Conservation (phyloP, 768 basidiomycete genomes). For the Galerina marginata region DNA sequence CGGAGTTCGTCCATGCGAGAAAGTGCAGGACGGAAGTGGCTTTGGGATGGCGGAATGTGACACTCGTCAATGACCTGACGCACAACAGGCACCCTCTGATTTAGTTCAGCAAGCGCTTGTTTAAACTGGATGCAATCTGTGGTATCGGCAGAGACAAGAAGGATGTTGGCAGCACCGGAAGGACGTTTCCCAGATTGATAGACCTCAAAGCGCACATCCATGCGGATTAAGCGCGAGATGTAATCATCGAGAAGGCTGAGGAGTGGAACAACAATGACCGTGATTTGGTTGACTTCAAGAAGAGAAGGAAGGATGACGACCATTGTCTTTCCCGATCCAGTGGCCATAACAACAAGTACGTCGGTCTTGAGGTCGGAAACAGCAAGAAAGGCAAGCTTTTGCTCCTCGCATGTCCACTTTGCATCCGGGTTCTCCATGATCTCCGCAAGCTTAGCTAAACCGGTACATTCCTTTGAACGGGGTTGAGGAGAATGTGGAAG, state of each 20-base stretch:
- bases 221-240: slow-evolving; percentile 12
- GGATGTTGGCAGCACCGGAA: slow-evolving; percentile 15
- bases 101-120: not conserved
- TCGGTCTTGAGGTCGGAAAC: slow-evolving; percentile 18
- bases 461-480: not conserved
- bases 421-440: slow-evolving; percentile 10
- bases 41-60: slow-evolving; percentile 18
- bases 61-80: slow-evolving; percentile 30
- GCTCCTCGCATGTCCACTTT: slow-evolving; percentile 19
- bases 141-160: slow-evolving; percentile 25
- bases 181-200: slow-evolving; percentile 4
- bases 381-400: slow-evolving; percentile 20
- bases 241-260: slow-evolving; percentile 29
- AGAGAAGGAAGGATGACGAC: slow-evolving; percentile 27
- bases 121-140: slow-evolving; percentile 14
- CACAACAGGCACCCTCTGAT: not conserved
- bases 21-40: slow-evolving; percentile 16
- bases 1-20: slow-evolving; percentile 16
- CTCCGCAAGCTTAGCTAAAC: not conserved
- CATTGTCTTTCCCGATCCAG: slow-evolving; percentile 33
- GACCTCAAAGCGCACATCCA: slow-evolving; percentile 21
- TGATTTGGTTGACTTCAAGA: slow-evolving; percentile 8
- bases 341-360: slow-evolving; percentile 26
- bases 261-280: slow-evolving; percentile 27
- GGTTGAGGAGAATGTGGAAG: too few relatives aligned